Evolutionary conservation across 208 protist species (phyloP).

Genomic region (Naegleria gruberi): DNA sequence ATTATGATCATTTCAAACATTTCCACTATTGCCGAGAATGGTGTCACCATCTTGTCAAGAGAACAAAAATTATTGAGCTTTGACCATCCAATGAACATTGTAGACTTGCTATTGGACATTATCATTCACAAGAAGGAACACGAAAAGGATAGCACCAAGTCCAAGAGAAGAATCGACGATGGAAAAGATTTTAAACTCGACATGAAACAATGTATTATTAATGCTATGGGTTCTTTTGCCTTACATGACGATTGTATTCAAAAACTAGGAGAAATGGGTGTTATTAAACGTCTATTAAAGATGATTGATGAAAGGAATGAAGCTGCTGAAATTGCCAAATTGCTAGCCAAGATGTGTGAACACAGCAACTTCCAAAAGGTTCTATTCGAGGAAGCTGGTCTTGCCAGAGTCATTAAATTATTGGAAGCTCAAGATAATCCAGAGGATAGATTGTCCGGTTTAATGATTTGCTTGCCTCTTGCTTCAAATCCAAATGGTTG

Average conservation of each 20-base stretch:
- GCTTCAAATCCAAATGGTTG: neutral
- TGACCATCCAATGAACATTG: neutral
- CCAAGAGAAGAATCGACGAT: neutral
- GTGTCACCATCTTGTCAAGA: neutral
- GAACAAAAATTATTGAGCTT: neutral
- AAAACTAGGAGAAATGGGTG: neutral
- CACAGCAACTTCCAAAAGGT: neutral
- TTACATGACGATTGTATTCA: neutral
- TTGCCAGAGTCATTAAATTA: neutral
- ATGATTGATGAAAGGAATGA: neutral
- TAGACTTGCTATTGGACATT: neutral
- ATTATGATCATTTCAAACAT: neutral
- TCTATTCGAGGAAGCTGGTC: neutral
- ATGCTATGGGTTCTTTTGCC: neutral
- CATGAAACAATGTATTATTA: neutral
- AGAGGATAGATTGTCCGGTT: neutral
- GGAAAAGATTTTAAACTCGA: neutral
- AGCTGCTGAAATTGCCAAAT: neutral
- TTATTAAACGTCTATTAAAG: neutral
- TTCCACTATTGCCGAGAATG: neutral
- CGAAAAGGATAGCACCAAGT: neutral
- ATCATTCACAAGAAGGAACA: neutral
- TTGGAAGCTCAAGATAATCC: neutral
- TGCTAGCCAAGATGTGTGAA: neutral
- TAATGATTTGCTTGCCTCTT: neutral